A percentile compares a stretch with the other conserved stretches of the same genome.
Evolutionary conservation across 352 stramenopile genomes (phyloP).

Genomic region (Phytophthora sojae): DNA sequence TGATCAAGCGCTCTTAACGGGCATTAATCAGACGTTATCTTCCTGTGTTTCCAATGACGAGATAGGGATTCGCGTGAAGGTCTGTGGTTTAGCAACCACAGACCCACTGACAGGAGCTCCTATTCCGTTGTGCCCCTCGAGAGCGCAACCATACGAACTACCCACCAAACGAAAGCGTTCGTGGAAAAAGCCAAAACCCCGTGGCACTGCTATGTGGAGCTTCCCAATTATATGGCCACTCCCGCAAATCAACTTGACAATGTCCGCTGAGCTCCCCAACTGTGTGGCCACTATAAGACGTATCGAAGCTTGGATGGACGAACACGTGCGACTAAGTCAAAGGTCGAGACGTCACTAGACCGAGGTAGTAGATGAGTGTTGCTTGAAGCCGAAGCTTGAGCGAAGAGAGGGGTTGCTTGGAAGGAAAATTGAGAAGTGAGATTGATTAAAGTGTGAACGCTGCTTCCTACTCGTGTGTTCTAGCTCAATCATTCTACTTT

Average conservation of each 20-base stretch:
- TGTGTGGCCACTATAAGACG: conserved; percentile 5
- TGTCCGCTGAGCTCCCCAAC: conserved; percentile 6
- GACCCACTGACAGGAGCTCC: conserved; percentile 10
- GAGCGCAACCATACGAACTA: conserved; percentile 26
- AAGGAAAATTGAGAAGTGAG: background rate
- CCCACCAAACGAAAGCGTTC: conserved; percentile 22
- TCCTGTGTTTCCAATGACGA: conserved; percentile 16
- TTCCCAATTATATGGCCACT: conserved; percentile 24
- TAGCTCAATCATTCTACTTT: background rate
- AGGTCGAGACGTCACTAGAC: too few relatives aligned
- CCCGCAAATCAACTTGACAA: conserved; percentile 8
- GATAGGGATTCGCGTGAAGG: conserved; percentile 18
- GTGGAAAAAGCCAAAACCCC: conserved; percentile 7
- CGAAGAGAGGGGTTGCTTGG: too few relatives aligned
- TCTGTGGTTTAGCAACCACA: too few relatives aligned
- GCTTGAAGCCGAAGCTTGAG: too few relatives aligned
- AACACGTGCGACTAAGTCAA: too few relatives aligned
- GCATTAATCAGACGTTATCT: conserved; percentile 8
- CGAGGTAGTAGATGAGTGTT: too few relatives aligned
- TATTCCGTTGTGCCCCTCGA: conserved; percentile 10
- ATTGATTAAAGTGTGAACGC: background rate
- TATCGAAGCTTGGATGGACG: too few relatives aligned
- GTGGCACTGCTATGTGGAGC: conserved; percentile 4
- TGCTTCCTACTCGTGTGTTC: background rate
- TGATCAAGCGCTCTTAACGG: conserved; percentile 17